Percentiles rank a stretch among this genome's conserved stretches.
Conservation (phyloP, 192 early-diverging fungal species). For the Backusella tuberculispora region DNA sequence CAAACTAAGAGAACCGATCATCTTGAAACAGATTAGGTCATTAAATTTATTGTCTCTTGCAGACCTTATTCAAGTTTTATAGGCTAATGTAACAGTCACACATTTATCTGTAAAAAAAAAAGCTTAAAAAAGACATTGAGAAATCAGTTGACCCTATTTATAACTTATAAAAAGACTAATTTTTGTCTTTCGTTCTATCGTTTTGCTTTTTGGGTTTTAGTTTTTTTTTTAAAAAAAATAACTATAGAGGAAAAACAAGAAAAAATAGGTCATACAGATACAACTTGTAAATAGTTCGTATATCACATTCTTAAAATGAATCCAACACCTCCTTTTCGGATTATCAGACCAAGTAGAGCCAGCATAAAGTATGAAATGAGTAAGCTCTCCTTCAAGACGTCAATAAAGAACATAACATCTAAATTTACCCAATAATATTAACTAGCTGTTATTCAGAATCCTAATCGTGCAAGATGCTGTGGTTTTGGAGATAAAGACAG, state of each 20-base stretch:
- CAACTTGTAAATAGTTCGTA: not conserved
- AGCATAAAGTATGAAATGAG: slow-evolving; percentile 13
- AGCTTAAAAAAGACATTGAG: not conserved
- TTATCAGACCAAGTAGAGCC: slow-evolving; percentile 11
- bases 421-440: slow-evolving; percentile 16
- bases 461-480: slow-evolving; percentile 70
- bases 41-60: not conserved
- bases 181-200: slow-evolving; percentile 8
- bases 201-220: not conserved
- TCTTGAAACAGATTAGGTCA: not conserved
- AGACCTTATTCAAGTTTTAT: not conserved
- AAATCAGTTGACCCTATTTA: not conserved
- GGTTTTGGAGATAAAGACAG: slow-evolving; percentile 81
- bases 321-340: slow-evolving; percentile 1
- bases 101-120: not conserved
- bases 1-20: not conserved
- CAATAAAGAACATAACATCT: not conserved
- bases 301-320: not conserved
- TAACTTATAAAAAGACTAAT: slow-evolving; percentile 15
- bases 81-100: not conserved
- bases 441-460: slow-evolving; percentile 62
- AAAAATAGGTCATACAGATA: not conserved
- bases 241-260: not conserved
- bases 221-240: not conserved
- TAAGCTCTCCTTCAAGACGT: not conserved